These are phyloP conservation scores for Yamadazyma pseudoaaseri DNA, from an alignment of 1,139 yeast species.

Conservation along the genomic window DNA sequence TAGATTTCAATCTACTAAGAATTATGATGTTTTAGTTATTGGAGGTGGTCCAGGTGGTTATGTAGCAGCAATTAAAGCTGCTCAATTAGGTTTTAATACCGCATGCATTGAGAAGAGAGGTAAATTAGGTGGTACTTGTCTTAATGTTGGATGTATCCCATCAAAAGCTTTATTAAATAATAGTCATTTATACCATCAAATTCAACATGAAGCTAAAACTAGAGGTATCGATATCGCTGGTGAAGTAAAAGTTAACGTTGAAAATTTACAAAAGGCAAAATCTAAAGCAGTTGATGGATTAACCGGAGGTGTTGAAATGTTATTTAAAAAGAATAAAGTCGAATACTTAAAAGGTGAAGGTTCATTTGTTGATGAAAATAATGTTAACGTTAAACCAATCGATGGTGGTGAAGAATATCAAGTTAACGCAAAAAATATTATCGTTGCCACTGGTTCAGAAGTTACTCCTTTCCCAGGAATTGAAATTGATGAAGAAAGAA, in stretches of 20 bases:
- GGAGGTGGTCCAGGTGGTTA: constrained; percentile 99
- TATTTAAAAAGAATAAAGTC: constrained; percentile 94
- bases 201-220: constrained; percentile 75
- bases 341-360: constrained; percentile 94
- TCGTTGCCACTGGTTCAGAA: constrained; percentile 98
- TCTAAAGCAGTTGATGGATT: constrained; percentile 84
- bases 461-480: constrained; percentile 99
- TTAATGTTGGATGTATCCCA: constrained; percentile 98
- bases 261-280: constrained; percentile 86
- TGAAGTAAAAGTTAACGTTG: constrained; percentile 72
- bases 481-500: constrained; percentile 93
- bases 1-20: constrained; percentile 42
- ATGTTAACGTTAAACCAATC: constrained; percentile 75
- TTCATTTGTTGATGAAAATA: constrained; percentile 79
- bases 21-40: constrained; percentile 85
- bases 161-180: constrained; percentile 94
- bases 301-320: constrained; percentile 91
- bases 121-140: constrained; percentile 94
- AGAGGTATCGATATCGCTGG: constrained; percentile 88
- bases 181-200: constrained; percentile 88
- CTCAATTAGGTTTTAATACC: constrained; percentile 90
- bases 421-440: constrained; percentile 80
- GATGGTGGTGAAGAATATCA: constrained; percentile 71
- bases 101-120: constrained; percentile 99
- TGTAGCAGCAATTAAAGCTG: constrained; percentile 98